Evolutionary conservation across 306 rosid genomes (phyloP), one percentile per base, ranked within the genome.

Genomic region (Echinosophora koreensis): DNA sequence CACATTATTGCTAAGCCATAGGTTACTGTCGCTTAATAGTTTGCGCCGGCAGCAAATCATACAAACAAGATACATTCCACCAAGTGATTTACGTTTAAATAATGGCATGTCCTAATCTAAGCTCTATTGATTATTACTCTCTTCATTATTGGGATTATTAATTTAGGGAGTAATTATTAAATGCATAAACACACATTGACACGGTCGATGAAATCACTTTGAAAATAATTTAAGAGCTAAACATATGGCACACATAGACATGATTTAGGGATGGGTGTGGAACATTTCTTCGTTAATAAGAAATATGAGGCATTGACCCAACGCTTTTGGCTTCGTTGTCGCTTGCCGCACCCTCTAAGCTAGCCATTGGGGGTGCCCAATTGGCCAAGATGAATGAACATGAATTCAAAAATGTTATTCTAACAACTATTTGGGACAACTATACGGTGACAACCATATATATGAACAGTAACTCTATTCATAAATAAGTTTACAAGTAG

Each of bases 1-100:
- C 71, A 75, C 76, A 69, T 74, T 35, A 61, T 79, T 56, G 78
- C 35, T 69, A 56, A 62, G 60, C 61, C 74, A 35, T 61, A 74
- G 77, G 68, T 66, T 68, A 15, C 22, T 69, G 81, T 80, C 78
- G 61, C 82, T 76, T 80, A 80, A 84, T 84, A 70, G 78, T 84
- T 75, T 80, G 84, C 76, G 87, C 84, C 87, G 87, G 87, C 87
- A 80, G 79, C 79, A 79, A 61, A 68, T 73, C 65, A 70, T 55
- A 75, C 7, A 72, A 82, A 82, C 62, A 47, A 69, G 84, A 74
- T 80, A 74, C 75, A 62, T 79, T 74, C 73, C 9, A 79, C 67
- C 76, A 69, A 83, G 84, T 55, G 66, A 63, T 80, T 32, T 49
- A 42, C 22, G 57, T 1, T 75, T 80, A 75, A 80, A 75, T 76